These are phyloP conservation scores for Neurospora sp. DNA, from an alignment of 495 filamentous ascomycete species.

Conservation along the genomic window DNA sequence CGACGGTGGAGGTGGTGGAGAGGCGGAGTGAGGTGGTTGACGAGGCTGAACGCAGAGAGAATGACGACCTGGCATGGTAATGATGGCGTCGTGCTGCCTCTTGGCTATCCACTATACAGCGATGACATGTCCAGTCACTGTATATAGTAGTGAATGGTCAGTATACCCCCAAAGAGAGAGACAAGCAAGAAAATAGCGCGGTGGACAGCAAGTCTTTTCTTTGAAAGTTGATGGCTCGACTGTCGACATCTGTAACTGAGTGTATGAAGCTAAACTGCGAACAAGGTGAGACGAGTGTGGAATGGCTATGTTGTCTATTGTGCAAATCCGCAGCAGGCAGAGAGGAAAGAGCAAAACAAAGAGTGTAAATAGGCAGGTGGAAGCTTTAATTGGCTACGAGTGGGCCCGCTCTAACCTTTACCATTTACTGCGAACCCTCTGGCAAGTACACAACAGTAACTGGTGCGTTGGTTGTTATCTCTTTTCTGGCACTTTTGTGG, in stretches of 20 bases:
- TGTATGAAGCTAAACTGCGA: not conserved
- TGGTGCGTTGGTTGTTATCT: constrained; percentile 8
- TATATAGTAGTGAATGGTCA: not conserved
- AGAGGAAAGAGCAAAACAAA: not conserved
- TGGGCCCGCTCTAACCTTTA: not conserved
- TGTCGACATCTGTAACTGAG: not conserved
- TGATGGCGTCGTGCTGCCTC: not conserved
- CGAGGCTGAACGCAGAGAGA: not conserved
- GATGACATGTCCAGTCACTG: not conserved
- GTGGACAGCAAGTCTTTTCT: not conserved
- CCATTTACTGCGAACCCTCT: not conserved
- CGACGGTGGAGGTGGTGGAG: not conserved
- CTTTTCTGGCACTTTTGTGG: constrained; percentile 4
- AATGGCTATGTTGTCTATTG: not conserved
- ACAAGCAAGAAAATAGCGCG: not conserved
- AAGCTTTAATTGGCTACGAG: not conserved
- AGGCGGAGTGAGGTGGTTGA: not conserved
- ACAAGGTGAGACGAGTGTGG: not conserved
- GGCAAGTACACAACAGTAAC: not conserved
- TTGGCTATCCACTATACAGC: not conserved
- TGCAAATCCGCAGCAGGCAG: not conserved
- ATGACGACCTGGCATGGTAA: not conserved
- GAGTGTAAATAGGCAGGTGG: not conserved
- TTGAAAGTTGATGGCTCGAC: not conserved
- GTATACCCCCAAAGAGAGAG: not conserved